Evolutionary conservation across 129 eudicot genomes (phyloP).

Genomic region (Arctium lappa): DNA sequence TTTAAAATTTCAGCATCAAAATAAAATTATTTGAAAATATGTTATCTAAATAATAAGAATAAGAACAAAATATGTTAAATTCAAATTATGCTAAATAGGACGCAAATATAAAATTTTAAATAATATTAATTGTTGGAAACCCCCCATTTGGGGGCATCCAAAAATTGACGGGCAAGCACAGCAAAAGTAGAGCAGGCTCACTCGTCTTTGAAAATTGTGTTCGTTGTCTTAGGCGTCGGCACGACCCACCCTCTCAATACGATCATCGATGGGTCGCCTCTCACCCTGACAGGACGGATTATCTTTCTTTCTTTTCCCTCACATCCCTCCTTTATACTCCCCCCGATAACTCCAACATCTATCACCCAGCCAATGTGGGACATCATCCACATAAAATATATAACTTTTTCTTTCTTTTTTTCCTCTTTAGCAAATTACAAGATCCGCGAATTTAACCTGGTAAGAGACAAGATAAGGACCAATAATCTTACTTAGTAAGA

Average conservation of each 20-base stretch:
- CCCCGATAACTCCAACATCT: not conserved
- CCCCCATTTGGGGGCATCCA: slow-evolving; percentile 62
- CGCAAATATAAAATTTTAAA: not conserved
- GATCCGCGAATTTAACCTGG: too few relatives aligned
- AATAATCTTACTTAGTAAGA: too few relatives aligned
- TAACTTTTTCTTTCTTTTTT: too few relatives aligned
- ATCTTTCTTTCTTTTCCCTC: accelerated
- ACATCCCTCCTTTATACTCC: slow-evolving; percentile 8
- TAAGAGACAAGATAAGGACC: too few relatives aligned
- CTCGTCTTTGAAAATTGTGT: slow-evolving; percentile 61
- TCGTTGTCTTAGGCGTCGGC: slow-evolving; percentile 68
- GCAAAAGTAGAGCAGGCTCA: slow-evolving; percentile 47
- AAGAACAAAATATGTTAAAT: too few relatives aligned
- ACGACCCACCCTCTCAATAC: slow-evolving; percentile 73
- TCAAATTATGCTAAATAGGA: too few relatives aligned
- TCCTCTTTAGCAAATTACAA: too few relatives aligned
- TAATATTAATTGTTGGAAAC: not conserved
- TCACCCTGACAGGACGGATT: slow-evolving; percentile 82
- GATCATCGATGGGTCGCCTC: slow-evolving; percentile 75
- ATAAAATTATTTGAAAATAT: too few relatives aligned
- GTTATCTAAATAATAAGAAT: too few relatives aligned
- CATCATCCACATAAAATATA: too few relatives aligned
- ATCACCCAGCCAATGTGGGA: slow-evolving; percentile 21
- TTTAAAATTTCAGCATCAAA: too few relatives aligned
- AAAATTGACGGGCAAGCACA: slow-evolving; percentile 77